Conservation (phyloP, 805 yeast species). For the Yarrowia keelungensis region DNA sequence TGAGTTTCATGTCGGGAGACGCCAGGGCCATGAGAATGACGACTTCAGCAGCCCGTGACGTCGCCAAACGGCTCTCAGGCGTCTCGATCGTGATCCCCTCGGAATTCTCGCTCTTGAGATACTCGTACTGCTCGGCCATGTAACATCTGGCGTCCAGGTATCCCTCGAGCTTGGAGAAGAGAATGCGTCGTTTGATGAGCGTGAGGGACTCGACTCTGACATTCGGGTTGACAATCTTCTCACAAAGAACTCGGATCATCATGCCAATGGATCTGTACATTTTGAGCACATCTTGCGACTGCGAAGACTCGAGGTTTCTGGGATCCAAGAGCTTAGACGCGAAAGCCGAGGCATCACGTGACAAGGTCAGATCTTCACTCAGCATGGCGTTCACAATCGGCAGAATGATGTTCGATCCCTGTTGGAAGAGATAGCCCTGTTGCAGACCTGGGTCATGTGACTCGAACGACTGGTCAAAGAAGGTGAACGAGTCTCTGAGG, state of each 20-base stretch:
- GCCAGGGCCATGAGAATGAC: constrained; percentile 60
- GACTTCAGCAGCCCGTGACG: constrained; percentile 57
- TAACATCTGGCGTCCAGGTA: constrained; percentile 52
- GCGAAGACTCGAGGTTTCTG: constrained; percentile 7
- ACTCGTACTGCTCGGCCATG: constrained; percentile 47
- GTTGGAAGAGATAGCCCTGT: constrained; percentile 10
- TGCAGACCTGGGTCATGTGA: constrained; percentile 31
- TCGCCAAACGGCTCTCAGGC: constrained; percentile 47
- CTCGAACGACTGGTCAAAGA: constrained; percentile 40
- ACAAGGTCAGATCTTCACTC: constrained; percentile 23
- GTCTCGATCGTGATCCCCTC: constrained; percentile 46
- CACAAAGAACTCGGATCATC: constrained; percentile 48
- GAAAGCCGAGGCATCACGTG: constrained; percentile 24
- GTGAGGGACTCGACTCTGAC: constrained; percentile 1
- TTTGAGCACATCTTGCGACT: constrained; percentile 9
- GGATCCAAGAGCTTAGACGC: constrained; percentile 24
- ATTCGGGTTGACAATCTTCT: constrained; percentile 24
- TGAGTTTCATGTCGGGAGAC: constrained; percentile 59
- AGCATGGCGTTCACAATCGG: constrained; percentile 35
- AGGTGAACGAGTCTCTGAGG: constrained; percentile 40
- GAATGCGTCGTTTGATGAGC: constrained; percentile 14
- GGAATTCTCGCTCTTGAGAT: constrained; percentile 44
- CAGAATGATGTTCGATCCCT: constrained; percentile 20
- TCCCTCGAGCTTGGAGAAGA: constrained; percentile 44
- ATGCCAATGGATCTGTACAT: constrained; percentile 46